Percentiles rank a stretch among this genome's conserved stretches.
Conservation (phyloP, 345 rosid genomes). For the Lepidium didymum region DNA sequence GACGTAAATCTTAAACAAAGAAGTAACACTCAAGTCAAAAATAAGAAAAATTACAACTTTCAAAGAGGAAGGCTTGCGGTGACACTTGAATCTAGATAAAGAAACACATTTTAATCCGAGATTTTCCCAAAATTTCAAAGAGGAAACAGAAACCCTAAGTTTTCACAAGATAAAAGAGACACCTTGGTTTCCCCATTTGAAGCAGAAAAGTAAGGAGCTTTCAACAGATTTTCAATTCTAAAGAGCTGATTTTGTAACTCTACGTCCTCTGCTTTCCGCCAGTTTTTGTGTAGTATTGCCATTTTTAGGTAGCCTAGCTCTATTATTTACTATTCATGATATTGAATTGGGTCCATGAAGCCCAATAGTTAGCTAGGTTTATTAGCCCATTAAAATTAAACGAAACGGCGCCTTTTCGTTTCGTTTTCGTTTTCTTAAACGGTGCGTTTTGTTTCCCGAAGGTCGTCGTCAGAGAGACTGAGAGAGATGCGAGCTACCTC, state of each 20-base stretch:
- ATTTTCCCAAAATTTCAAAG: background rate
- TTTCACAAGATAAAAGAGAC: background rate
- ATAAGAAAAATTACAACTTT: background rate
- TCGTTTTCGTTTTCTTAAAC: background rate
- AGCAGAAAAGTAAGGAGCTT: background rate
- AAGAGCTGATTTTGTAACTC: background rate
- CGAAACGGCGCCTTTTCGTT: background rate
- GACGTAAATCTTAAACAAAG: background rate
- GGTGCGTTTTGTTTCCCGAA: background rate
- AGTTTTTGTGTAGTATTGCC: background rate
- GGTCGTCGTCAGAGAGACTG: slow-evolving; percentile 7
- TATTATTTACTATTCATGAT: background rate
- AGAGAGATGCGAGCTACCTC: background rate
- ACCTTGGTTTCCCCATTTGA: background rate
- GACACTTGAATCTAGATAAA: background rate
- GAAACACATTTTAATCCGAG: background rate
- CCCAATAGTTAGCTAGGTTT: background rate
- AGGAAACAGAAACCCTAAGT: background rate
- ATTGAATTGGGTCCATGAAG: background rate
- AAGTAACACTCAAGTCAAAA: background rate
- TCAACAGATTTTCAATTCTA: background rate
- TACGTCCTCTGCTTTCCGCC: background rate
- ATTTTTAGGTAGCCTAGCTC: background rate
- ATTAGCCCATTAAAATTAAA: background rate
- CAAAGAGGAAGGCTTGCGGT: background rate